Percentiles rank a stretch among this genome's conserved stretches.
phyloP scores from a whole-genome alignment of 2,329 filamentous ascomycete genomes.

The Trichophyton benhamiae region DNA sequence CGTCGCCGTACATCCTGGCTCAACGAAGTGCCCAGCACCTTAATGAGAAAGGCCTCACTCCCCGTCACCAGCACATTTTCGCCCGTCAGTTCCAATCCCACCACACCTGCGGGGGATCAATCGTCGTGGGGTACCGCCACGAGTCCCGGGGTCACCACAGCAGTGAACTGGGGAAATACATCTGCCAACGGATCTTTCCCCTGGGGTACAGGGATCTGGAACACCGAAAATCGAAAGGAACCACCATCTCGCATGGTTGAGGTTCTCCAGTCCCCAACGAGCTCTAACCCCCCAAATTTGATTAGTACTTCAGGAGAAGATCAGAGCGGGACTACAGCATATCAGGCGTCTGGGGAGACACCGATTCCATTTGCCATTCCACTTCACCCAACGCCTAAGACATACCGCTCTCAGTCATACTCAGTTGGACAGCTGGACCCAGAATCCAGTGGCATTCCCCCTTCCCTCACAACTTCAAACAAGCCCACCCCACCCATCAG shows the following conservation, averaged over 20 bases:
- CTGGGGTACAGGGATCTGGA: slow-evolving; percentile 78
- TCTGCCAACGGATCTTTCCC: slow-evolving; percentile 43
- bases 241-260: slow-evolving; percentile 61
- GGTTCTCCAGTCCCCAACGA: slow-evolving; percentile 63
- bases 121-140: slow-evolving; percentile 31
- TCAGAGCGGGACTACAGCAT: slow-evolving; percentile 39
- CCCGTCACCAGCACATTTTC: slow-evolving; percentile 60
- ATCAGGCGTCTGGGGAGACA: slow-evolving; percentile 39
- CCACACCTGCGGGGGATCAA: slow-evolving; percentile 60
- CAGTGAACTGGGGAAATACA: slow-evolving; percentile 32
- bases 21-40: slow-evolving; percentile 61
- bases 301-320: slow-evolving; percentile 42
- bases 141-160: slow-evolving; percentile 27
- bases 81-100: slow-evolving; percentile 67
- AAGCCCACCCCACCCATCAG: slow-evolving; percentile 18
- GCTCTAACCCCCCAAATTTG: slow-evolving; percentile 40
- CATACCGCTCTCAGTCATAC: slow-evolving; percentile 90
- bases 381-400: slow-evolving; percentile 79
- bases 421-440: slow-evolving; percentile 82
- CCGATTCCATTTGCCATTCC: slow-evolving; percentile 74
- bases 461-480: slow-evolving; percentile 17
- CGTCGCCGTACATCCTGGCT: slow-evolving; percentile 71
- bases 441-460: slow-evolving; percentile 36
- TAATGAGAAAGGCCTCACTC: slow-evolving; percentile 64
- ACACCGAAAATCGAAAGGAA: slow-evolving; percentile 60